These are phyloP conservation scores for Epichloe bromicola DNA, from an alignment of 2,329 filamentous ascomycete genomes.

Conservation along the genomic window DNA sequence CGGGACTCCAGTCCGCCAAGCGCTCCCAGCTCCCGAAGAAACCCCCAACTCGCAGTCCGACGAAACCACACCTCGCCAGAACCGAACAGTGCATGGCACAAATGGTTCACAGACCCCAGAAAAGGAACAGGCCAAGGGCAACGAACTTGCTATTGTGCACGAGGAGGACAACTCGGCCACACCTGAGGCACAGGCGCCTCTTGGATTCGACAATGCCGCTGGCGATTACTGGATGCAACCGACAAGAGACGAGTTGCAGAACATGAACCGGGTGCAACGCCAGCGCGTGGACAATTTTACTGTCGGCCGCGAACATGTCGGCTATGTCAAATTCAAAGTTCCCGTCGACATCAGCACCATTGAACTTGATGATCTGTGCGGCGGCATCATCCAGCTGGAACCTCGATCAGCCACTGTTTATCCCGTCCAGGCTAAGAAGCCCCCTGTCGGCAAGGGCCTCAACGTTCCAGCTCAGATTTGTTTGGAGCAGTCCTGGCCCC, in stretches of 20 bases:
- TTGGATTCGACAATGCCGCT: constrained; percentile 34
- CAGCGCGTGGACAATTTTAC: constrained; percentile 61
- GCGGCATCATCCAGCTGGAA: constrained; percentile 61
- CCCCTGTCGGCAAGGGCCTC: constrained; percentile 70
- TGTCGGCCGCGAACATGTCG: constrained; percentile 72
- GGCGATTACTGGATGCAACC: constrained; percentile 86
- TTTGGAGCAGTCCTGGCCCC: constrained; percentile 90
- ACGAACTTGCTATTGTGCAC: constrained; percentile 66
- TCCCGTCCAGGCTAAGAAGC: constrained; percentile 61
- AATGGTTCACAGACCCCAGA: constrained; percentile 37
- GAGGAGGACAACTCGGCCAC: constrained; percentile 43
- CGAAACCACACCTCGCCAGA: constrained; percentile 32
- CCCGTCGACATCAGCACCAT: constrained; percentile 72
- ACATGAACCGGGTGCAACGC: constrained; percentile 69
- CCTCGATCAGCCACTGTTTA: constrained; percentile 83
- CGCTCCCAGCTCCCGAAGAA: constrained; percentile 22
- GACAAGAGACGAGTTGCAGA: constrained; percentile 57
- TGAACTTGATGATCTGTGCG: constrained; percentile 68
- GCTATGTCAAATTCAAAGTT: constrained; percentile 67
- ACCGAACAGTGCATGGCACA: constrained; percentile 32
- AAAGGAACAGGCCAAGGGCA: constrained; percentile 59
- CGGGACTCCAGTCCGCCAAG: constrained; percentile 19
- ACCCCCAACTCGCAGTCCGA: constrained; percentile 17
- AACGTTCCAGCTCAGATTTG: constrained; percentile 82
- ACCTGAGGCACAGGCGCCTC: constrained; percentile 13